Base-by-base conservation (phyloP, 176 grass and related monocot genomes). In the Phoenix dactylifera region DNA sequence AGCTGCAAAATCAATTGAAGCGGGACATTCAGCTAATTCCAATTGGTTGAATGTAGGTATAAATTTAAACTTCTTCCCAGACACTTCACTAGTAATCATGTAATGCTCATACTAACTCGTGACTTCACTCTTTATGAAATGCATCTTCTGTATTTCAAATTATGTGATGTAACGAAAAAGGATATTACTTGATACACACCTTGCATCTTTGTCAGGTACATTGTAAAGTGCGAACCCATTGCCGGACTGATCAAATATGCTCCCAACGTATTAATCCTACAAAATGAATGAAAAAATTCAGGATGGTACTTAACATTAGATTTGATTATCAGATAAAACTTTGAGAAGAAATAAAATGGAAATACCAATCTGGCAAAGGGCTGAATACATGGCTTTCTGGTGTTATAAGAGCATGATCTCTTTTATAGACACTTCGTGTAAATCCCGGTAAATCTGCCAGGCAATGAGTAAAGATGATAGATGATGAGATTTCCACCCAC, bases 131-230 rank as follows among this genome's bases (percentile, higher is more conserved):
- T 44, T 44, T 44, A 44, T 12, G 35, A 24, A 44, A 50, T 15
- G 9, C 16, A 32, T 16, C 26, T 60, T 60, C 17, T n/a, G 26
- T 35, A 64, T 22, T 64, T 51, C 18, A 22, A 50, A 1, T 64
- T 15, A 22, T 24, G 16, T 15, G 18, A 22, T 49, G 35, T 44
- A 69, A 44, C 35, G 35, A 3, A 12, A 12, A 44, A 44, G 12
- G 3, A 44, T 12, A 44, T 44, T 14, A 14, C 7, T 12, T 44
- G 35, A 44, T 44, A 6, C 58, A 72, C 78, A 88, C 92, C 87
- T 83, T 88, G 81, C 93, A 97, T 91, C 62, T 83, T 97, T 85
- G 87, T 76, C 59, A 97, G 75, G 71, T 88, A 91, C 87, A 97
- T 91, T 25, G 76, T 79, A 72, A 97, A 91, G 60, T 97, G 87